Evolutionary conservation across 805 yeast species (phyloP).

Genomic region (Teunomyces aglyptinius): DNA sequence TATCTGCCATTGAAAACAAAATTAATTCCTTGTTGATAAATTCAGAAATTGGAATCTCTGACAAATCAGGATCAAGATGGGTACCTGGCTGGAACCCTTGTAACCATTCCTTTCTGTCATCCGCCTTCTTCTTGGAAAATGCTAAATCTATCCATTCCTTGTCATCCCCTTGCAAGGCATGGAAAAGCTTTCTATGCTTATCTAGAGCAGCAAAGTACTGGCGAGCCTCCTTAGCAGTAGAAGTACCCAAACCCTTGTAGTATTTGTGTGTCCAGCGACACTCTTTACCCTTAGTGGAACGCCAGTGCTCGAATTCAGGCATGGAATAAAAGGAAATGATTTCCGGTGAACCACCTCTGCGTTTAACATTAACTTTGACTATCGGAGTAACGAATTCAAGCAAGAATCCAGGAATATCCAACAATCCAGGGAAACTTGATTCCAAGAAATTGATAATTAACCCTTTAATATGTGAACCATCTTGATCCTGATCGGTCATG

Average conservation of each 20-base stretch:
- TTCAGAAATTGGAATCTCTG: conserved; percentile 83
- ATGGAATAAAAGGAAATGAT: conserved; percentile 81
- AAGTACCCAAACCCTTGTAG: conserved; percentile 98
- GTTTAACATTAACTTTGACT: conserved; percentile 75
- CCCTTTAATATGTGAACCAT: conserved; percentile 97
- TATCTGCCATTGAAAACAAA: conserved; percentile 94
- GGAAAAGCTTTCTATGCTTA: conserved; percentile 81
- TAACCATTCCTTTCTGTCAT: conserved; percentile 96
- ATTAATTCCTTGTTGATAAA: conserved; percentile 94
- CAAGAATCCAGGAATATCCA: conserved; percentile 87
- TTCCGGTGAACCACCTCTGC: conserved; percentile 50
- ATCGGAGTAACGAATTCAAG: conserved; percentile 96
- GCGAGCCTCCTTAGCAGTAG: conserved; percentile 75
- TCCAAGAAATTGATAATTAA: conserved; percentile 89
- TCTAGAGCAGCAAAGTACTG: conserved; percentile 86
- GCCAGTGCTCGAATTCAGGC: conserved; percentile 96
- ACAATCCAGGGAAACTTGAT: conserved; percentile 88
- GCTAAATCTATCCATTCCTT: conserved; percentile 82
- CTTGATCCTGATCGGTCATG: conserved; percentile 99
- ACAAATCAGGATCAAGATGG: conserved; percentile 73
- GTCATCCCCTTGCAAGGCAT: conserved; percentile 76
- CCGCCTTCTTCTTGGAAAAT: conserved; percentile 91
- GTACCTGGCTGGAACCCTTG: conserved; percentile 91
- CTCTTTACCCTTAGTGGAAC: conserved; percentile 72
- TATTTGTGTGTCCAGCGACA: conserved; percentile 91